phyloP scores from a whole-genome alignment of 2,329 filamentous ascomycete genomes.

The Penicillium olsonii region DNA sequence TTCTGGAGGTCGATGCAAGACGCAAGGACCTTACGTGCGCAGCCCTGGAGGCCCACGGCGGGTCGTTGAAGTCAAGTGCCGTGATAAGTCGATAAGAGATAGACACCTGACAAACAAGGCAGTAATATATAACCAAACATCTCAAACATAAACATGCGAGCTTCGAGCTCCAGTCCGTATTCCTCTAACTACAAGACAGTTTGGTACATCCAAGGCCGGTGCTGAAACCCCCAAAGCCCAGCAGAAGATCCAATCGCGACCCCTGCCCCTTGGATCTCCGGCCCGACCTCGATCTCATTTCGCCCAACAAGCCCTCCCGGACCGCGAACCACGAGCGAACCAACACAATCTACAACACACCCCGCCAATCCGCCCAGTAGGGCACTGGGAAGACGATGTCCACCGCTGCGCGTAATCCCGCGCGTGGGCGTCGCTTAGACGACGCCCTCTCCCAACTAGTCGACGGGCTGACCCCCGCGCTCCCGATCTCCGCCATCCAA shows the following conservation, averaged over 20 bases:
- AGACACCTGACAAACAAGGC: not conserved
- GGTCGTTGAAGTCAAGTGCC: not conserved
- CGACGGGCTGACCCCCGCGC: slow-evolving; percentile 42
- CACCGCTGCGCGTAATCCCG: slow-evolving; percentile 35
- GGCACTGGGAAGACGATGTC: slow-evolving; percentile 19
- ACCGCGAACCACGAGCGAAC: not conserved
- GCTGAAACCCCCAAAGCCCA: not conserved
- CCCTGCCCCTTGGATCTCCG: not conserved
- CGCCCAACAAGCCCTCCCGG: slow-evolving; percentile 3
- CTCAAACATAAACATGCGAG: slow-evolving; percentile 12
- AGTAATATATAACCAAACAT: slow-evolving; percentile 3
- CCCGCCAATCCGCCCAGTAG: slow-evolving; percentile 12
- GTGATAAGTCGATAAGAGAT: slow-evolving; percentile 6
- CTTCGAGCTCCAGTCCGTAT: slow-evolving; percentile 7
- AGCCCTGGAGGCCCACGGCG: no score
- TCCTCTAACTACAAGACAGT: not conserved
- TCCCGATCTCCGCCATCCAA: slow-evolving; percentile 31
- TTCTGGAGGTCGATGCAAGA: not conserved
- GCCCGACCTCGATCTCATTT: not conserved
- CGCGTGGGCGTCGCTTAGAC: slow-evolving; percentile 45
- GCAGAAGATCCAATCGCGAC: not conserved
- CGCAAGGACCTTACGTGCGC: no score
- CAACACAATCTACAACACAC: not conserved
- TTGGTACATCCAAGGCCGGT: not conserved
- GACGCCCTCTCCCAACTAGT: slow-evolving; percentile 47